These are phyloP conservation scores for Linnemannia elongata DNA, from an alignment of 192 early-diverging fungal genomes.

Conservation along the genomic window DNA sequence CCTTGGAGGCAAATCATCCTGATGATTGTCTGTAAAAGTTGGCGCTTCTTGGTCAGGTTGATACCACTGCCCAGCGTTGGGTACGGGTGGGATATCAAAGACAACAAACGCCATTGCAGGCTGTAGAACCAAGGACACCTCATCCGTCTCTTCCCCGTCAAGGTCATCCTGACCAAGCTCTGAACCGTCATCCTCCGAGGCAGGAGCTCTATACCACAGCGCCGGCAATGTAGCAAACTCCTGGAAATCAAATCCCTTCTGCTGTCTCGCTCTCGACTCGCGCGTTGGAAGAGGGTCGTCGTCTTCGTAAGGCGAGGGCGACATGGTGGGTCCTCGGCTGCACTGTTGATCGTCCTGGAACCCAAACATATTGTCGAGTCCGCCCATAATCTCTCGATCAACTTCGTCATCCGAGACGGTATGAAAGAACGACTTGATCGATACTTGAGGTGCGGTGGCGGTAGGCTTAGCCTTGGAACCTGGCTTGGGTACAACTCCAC, in stretches of 20 bases:
- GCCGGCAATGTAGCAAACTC: not conserved
- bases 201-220: constrained; percentile 11
- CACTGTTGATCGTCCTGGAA: not conserved
- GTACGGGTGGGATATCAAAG: constrained; percentile 16
- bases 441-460: not conserved
- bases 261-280: not conserved
- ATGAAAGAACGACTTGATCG: constrained; percentile 5
- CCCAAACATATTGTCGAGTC: constrained; percentile 14
- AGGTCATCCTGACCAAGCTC: not conserved
- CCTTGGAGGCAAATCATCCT: not conserved
- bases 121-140: not conserved
- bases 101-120: not conserved
- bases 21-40: not conserved
- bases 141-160: not conserved
- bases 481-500: not conserved
- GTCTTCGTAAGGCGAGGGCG: not conserved
- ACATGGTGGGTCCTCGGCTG: not conserved
- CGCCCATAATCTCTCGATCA: constrained; percentile 48
- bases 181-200: not conserved
- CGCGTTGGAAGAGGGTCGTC: not conserved
- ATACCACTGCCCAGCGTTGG: constrained; percentile 21
- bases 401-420: constrained; percentile 44
- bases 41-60: not conserved
- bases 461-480: not conserved
- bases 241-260: constrained; percentile 10